Base-by-base conservation (phyloP, 2,329 filamentous ascomycete genomes). In the Fusarium staphyleae region DNA sequence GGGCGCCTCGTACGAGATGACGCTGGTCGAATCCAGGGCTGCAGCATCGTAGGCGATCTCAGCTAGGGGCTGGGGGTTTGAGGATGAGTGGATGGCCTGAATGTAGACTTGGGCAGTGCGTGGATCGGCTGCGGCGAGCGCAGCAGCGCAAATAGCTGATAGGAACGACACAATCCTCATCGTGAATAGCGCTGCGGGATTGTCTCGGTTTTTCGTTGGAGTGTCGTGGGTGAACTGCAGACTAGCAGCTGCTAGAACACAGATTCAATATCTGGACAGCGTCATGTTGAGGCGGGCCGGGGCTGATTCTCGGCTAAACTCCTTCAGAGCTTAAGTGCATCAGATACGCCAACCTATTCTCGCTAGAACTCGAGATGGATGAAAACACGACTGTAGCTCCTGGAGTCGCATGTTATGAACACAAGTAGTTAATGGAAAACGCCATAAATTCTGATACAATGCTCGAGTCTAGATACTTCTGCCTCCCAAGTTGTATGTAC, bases 1-100 rank as follows among this genome's bases (percentile, higher is more conserved):
- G 33, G 85, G 85, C 2, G 79, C 76, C 55, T 86, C 81, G 73
- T 84, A 88, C 24, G 78, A 77, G 37, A 77, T 57, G 26, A 87
- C 69, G 28, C 78, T 74, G 29, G 81, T 74, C n/a, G 74, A 72
- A 33, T 72, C 70, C 32, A 75, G 69, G 3, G 75, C 68, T n/a
- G 72, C 70, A 22, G 75, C 67, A 67, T 85, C 78, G 76, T 83
- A 87, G 53, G 77, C 72, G 53, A 87, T 72, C 57, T 83, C 79
- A 60, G 83, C 84, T 51, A 88, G 80, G n/a, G 72, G 37, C 66
- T 68, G 45, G 47, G 79, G 73, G 6, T 69, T 52, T 28, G 71
- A 52, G 35, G 70, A 57, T 16, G 70, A 62, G 45, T 71, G 63
- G 56, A 86, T 69, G 45, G 81, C 77, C 57, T 86, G 81, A 62